phyloP scores from a whole-genome alignment of 2,329 filamentous ascomycete species.

The Rhynchosporium graminicola region DNA sequence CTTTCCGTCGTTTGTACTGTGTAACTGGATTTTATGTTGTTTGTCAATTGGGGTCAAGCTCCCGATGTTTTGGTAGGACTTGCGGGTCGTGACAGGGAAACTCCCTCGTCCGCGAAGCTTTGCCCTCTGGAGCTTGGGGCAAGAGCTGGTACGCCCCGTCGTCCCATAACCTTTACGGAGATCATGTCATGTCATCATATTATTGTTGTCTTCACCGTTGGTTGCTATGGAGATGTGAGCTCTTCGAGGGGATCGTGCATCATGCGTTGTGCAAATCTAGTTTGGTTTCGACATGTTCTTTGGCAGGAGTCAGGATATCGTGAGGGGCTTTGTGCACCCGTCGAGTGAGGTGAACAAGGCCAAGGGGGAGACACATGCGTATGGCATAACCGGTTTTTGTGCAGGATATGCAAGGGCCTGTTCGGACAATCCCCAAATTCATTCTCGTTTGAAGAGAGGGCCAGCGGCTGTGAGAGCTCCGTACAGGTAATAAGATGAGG shows the following conservation, averaged over 20 bases:
- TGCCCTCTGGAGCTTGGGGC: conserved; percentile 7
- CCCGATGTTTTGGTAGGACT: background rate
- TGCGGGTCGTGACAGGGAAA: conserved; percentile 5
- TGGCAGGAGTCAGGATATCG: background rate
- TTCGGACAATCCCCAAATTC: conserved; percentile 1
- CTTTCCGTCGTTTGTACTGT: background rate
- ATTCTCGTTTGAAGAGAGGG: background rate
- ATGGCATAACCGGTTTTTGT: conserved; percentile 8
- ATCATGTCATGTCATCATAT: no score
- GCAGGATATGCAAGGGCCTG: conserved; percentile 3
- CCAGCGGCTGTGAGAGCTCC: background rate
- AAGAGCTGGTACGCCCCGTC: conserved; percentile 3
- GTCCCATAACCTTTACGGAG: background rate
- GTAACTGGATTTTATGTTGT: background rate
- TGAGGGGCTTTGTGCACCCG: background rate
- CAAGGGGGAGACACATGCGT: background rate
- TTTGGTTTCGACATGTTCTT: background rate
- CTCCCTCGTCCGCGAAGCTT: background rate
- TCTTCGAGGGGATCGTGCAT: background rate
- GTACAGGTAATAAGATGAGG: background rate
- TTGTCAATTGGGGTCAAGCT: background rate
- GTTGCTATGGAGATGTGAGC: conserved; percentile 17
- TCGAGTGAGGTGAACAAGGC: background rate
- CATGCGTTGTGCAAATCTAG: background rate
- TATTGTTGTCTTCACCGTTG: background rate